These are phyloP conservation scores for Pterocarpus macrocarpus DNA, from an alignment of 306 rosid species.

Conservation along the genomic window DNA sequence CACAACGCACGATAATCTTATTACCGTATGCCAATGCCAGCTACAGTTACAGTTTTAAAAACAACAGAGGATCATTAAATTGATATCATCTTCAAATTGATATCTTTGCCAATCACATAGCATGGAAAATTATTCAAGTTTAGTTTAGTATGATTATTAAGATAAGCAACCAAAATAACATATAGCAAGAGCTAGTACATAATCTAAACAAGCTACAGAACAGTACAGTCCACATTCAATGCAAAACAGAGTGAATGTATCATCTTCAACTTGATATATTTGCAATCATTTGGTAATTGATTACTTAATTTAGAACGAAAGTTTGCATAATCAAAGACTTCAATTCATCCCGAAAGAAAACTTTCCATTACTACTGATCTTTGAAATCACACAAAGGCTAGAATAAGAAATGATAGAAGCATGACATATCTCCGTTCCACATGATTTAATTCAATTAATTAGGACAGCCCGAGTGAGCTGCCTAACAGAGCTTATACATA, in stretches of 20 bases:
- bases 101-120: no score
- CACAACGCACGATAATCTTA: no score
- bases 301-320: slow-evolving; percentile 2
- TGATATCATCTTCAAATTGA: no score
- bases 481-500: slow-evolving; percentile 2
- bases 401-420: slow-evolving; percentile 15
- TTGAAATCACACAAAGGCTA: slow-evolving; percentile 3
- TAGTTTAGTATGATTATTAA: no score
- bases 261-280: background rate
- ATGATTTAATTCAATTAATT: slow-evolving; percentile 20
- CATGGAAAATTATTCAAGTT: no score
- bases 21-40: no score
- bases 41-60: no score
- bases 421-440: background rate
- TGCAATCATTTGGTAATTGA: background rate
- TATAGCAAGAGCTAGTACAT: no score
- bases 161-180: no score
- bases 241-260: background rate
- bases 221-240: no score
- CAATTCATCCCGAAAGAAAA: slow-evolving; percentile 1
- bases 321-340: background rate
- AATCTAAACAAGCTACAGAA: no score
- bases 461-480: background rate
- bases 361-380: slow-evolving; percentile 1
- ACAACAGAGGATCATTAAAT: no score